These are phyloP conservation scores for Gracilaria domingensis DNA, from an alignment of 23 red algal species.

Conservation along the genomic window DNA sequence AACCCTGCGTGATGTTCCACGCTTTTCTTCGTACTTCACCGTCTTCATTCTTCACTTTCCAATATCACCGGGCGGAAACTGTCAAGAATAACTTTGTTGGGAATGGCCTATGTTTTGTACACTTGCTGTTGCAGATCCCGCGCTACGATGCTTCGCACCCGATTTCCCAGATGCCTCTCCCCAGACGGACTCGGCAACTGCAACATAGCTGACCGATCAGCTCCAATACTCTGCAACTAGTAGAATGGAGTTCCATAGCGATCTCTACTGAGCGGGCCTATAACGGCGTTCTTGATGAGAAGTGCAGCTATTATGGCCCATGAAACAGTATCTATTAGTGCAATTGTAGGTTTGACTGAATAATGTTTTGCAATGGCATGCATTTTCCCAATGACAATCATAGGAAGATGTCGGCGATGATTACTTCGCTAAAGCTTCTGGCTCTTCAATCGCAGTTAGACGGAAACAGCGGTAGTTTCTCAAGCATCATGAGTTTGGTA, in stretches of 20 bases:
- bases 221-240: not conserved
- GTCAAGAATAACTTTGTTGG: not conserved
- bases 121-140: not conserved
- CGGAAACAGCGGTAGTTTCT: not conserved
- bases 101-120: not conserved
- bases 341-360: not conserved
- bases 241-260: not conserved
- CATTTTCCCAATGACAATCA: not conserved
- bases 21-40: not conserved
- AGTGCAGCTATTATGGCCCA: not conserved
- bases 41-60: not conserved
- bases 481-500: not conserved
- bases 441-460: not conserved
- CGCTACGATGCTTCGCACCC: not conserved
- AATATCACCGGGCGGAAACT: too few species aligned
- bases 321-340: not conserved
- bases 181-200: not conserved
- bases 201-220: not conserved
- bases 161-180: not conserved
- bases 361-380: not conserved
- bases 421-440: not conserved
- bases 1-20: not conserved
- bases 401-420: not conserved
- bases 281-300: not conserved
- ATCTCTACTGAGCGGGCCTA: not conserved